A percentile compares a stretch with the other conserved stretches of the same genome.
Conservation (phyloP, 2,329 filamentous ascomycete species). For the Clarireedia monteithiana region DNA sequence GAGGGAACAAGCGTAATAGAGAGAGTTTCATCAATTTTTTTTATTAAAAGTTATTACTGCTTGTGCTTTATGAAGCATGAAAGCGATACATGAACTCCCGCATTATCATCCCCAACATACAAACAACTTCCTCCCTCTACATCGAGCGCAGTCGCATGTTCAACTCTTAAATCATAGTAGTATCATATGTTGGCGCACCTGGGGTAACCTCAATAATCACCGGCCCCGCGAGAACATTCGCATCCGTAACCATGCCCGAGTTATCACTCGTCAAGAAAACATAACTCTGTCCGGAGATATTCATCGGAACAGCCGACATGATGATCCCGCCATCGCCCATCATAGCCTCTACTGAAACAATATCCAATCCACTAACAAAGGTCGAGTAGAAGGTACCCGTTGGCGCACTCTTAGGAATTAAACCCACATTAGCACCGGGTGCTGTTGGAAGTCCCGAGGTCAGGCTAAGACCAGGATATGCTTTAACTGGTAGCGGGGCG, state of each 20-base stretch:
- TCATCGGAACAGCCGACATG: constrained; percentile 26
- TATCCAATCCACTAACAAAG: constrained; percentile 27
- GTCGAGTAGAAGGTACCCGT: constrained; percentile 29
- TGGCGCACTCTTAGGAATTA: constrained; percentile 22
- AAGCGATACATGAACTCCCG: too few relatives aligned
- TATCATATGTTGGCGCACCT: constrained; percentile 20
- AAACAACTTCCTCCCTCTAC: neutral
- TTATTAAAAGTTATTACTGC: too few relatives aligned
- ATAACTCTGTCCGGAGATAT: constrained; percentile 33
- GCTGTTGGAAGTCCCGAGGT: constrained; percentile 19
- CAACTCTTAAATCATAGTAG: constrained; percentile 12
- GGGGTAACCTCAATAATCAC: constrained; percentile 30
- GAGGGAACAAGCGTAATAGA: too few relatives aligned
- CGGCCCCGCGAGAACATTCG: constrained; percentile 33
- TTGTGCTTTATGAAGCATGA: too few relatives aligned
- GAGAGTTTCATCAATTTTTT: too few relatives aligned
- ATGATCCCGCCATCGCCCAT: constrained; percentile 23
- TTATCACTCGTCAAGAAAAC: constrained; percentile 34
- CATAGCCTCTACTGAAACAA: constrained; percentile 29
- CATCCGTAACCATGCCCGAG: constrained; percentile 30
- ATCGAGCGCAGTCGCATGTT: neutral
- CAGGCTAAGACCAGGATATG: constrained; percentile 44
- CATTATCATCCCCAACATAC: too few relatives aligned
- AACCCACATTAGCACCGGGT: constrained; percentile 18
- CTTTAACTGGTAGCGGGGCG: constrained; percentile 48